Conservation (phyloP, 2,329 filamentous ascomycete genomes). For the Thelonectria olida region DNA sequence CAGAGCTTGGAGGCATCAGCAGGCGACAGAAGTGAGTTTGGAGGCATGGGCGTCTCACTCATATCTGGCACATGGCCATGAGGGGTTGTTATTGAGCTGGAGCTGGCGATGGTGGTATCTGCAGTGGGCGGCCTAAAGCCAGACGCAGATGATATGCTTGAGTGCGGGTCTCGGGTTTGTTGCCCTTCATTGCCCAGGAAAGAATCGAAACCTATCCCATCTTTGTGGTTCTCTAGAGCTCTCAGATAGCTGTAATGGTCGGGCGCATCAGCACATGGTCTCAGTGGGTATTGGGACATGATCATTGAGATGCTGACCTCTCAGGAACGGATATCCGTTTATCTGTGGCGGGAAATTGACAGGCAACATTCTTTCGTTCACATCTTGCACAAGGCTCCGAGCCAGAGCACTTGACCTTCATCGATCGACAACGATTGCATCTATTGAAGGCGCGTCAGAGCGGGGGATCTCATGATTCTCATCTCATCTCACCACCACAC, state of each 20-base stretch:
- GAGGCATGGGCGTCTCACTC: neutral
- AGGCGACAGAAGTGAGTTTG: neutral
- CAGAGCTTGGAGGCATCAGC: neutral
- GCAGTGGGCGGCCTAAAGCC: neutral
- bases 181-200: neutral
- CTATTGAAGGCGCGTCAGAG: slow-evolving; percentile 1
- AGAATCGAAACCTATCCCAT: neutral
- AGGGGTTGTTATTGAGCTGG: neutral
- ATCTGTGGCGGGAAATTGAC: slow-evolving; percentile 35
- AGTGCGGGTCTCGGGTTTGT: neutral
- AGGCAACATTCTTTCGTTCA: slow-evolving; percentile 34
- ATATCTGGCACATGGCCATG: neutral
- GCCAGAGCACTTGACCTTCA: slow-evolving; percentile 41
- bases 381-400: slow-evolving; percentile 37
- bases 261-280: neutral
- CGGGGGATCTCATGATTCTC: neutral
- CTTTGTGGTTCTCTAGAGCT: slow-evolving; percentile 32
- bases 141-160: neutral
- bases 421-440: slow-evolving; percentile 40
- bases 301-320: slow-evolving; percentile 19
- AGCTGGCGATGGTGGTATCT: neutral
- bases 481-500: neutral
- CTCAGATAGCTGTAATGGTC: slow-evolving; percentile 30
- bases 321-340: slow-evolving; percentile 39
- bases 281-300: neutral